Evolutionary conservation across 2,329 filamentous ascomycete genomes (phyloP).

Genomic region (Neoarthrinium moseri): DNA sequence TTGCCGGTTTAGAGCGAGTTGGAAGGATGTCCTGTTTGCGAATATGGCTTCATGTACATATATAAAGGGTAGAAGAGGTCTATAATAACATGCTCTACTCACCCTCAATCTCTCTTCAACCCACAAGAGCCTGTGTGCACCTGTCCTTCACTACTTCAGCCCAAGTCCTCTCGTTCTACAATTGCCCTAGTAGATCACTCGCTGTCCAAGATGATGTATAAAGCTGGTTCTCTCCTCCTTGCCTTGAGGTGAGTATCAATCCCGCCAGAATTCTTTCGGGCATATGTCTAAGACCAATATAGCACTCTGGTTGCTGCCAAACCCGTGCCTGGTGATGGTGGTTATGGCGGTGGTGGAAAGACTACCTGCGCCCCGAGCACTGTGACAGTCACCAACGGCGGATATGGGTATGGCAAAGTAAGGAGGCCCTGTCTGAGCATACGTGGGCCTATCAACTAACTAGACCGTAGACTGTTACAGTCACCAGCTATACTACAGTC

Average conservation of each 20-base stretch:
- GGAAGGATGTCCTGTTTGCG: too few species aligned
- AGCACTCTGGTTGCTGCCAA: conserved; percentile 3
- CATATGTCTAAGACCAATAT: background rate
- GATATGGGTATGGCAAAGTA: conserved; percentile 4
- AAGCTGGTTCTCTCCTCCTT: conserved; percentile 2
- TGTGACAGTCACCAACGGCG: background rate
- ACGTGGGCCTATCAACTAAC: background rate
- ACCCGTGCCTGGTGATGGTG: conserved; percentile 3
- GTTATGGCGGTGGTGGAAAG: background rate
- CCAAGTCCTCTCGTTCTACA: background rate
- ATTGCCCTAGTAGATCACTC: background rate
- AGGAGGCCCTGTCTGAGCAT: background rate
- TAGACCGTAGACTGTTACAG: background rate
- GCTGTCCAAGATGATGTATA: conserved; percentile 5
- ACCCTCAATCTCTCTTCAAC: background rate
- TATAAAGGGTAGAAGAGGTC: too few species aligned
- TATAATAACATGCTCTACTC: background rate
- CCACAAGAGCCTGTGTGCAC: background rate
- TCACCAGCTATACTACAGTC: conserved; percentile 4
- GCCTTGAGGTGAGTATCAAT: background rate
- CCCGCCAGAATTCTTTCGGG: background rate
- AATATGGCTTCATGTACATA: too few species aligned
- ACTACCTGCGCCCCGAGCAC: conserved; percentile 1
- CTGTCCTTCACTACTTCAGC: background rate
- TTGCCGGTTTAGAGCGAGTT: too few species aligned